A percentile compares a stretch with the other conserved stretches of the same genome.
phyloP scores from a whole-genome alignment of 2,329 filamentous ascomycete genomes.

The Calonectria henricotiae region DNA sequence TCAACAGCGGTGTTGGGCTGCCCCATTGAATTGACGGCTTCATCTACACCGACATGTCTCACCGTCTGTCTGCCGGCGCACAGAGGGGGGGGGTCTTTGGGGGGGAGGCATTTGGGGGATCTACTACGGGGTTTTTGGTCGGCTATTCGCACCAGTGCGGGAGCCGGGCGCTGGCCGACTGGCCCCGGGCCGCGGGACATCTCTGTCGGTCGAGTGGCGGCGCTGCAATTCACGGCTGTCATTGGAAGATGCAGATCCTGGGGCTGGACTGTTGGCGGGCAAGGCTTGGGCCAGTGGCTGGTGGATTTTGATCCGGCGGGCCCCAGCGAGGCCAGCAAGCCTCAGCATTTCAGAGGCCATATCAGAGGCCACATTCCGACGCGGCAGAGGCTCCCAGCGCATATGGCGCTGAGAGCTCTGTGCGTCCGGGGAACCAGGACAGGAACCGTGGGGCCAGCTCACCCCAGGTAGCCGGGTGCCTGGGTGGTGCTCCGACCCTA shows the following conservation, averaged over 20 bases:
- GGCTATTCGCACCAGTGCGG: slow-evolving; percentile 15
- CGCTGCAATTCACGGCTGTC: not conserved
- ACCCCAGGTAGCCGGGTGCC: slow-evolving; percentile 22
- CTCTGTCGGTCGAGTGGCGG: slow-evolving; percentile 7
- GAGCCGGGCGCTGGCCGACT: slow-evolving; percentile 6
- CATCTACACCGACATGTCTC: slow-evolving; percentile 21
- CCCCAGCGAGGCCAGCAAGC: slow-evolving; percentile 14
- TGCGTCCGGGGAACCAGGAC: slow-evolving; percentile 23
- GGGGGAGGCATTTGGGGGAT: not conserved
- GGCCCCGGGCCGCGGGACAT: slow-evolving; percentile 17
- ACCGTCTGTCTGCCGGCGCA: slow-evolving; percentile 2
- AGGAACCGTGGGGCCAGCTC: slow-evolving; percentile 17
- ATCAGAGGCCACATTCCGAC: slow-evolving; percentile 15
- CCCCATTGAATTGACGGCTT: slow-evolving; percentile 9
- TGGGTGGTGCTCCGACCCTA: slow-evolving; percentile 22
- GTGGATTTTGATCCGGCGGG: slow-evolving; percentile 22
- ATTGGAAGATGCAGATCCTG: slow-evolving; percentile 16
- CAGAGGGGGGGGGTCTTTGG: not conserved
- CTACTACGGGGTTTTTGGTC: slow-evolving; percentile 7
- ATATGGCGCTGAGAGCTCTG: slow-evolving; percentile 35
- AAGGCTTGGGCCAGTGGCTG: slow-evolving; percentile 27
- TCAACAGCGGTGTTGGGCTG: slow-evolving; percentile 15
- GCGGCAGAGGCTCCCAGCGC: slow-evolving; percentile 29
- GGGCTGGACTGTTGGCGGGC: slow-evolving; percentile 13
- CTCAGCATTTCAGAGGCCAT: slow-evolving; percentile 5